Evolutionary conservation across 1,284 basidiomycete genomes (phyloP), one percentile per base, ranked within the genome.

Genomic region (Boletus albobrunnescens): DNA sequence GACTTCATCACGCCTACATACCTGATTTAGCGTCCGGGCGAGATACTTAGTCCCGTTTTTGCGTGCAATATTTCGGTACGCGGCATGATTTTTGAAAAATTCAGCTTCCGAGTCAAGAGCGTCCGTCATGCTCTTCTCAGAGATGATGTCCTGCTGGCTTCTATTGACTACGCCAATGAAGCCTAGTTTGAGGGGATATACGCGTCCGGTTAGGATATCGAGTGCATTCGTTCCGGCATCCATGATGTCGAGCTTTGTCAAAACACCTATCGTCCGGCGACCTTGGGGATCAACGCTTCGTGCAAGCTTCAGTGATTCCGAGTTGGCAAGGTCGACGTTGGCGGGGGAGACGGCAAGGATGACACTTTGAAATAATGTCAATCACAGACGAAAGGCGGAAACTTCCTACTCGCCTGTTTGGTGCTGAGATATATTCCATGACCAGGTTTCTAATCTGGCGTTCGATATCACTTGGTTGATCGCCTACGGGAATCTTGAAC

Each of bases 231-330:
- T 99, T 32, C 95, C 95, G 11, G 94, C 93, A 64, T 98, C 95
- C 95, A 99, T 99, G 33, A 99, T 79, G 71, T 99, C 95, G 39
- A 99, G 82, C 71, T 99, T 99, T 23, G 94, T 95, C 41, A 99
- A 77, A 19, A 99, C 91, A 50, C 95, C 95, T 51, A 98, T 93
- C 17, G 95, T 99, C 26, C 95, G 82, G 22, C 94, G 82, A 14
- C 95, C 94, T 69, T 96, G 92, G 1, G 95, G 91, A 65, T 99
- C 95, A 40, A 98, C 92, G 7, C 86, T 82, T 37, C 95, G 89
- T 12, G 95, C 95, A 37, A 99, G 86, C 69, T 98, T 97, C 57
- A 99, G 82, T 3, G 94, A 88, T 67, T 98, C 95, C 1, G 95
- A 98, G 71, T 99, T 99, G 62, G 95, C 95, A 46, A 99, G 82